A percentile compares a stretch with the other conserved stretches of the same genome.
Evolutionary conservation across 306 rosid species (phyloP).

Genomic region (Prunus mume): DNA sequence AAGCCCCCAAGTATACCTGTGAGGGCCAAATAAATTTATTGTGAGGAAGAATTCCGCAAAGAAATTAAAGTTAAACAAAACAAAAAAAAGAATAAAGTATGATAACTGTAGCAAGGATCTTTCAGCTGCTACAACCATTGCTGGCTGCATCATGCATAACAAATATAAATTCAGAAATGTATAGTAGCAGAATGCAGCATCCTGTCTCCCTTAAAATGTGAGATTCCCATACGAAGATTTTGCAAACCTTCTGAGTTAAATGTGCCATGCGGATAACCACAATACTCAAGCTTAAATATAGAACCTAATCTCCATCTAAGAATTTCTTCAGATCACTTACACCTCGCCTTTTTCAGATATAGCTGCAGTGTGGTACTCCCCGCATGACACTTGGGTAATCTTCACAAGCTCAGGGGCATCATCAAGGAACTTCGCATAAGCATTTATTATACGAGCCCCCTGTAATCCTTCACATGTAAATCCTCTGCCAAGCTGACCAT

Average conservation of each 20-base stretch:
- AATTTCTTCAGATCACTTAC: conserved; percentile 81
- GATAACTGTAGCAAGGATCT: too few relatives aligned
- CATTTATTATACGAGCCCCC: conserved; percentile 69
- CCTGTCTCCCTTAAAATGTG: conserved; percentile 45
- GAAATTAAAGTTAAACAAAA: background rate
- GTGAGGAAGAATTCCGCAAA: conserved; percentile 11
- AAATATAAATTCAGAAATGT: background rate
- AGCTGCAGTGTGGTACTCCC: conserved; percentile 97
- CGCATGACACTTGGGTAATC: conserved; percentile 90
- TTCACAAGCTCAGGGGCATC: conserved; percentile 92
- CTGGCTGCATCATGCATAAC: background rate
- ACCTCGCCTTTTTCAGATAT: conserved; percentile 89
- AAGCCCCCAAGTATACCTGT: conserved; percentile 92
- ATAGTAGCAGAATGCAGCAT: conserved; percentile 39
- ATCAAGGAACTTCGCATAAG: conserved; percentile 87
- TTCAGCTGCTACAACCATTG: too few relatives aligned
- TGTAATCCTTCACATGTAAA: conserved; percentile 92
- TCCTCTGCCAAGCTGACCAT: conserved; percentile 98
- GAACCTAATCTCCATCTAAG: conserved; percentile 59
- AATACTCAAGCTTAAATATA: conserved; percentile 54
- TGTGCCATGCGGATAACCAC: conserved; percentile 68
- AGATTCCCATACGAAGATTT: conserved; percentile 45
- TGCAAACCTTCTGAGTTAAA: conserved; percentile 29
- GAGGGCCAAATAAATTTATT: conserved; percentile 27
- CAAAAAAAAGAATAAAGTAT: background rate